These are phyloP conservation scores for Psilocybe azurescens DNA, from an alignment of 768 basidiomycete genomes.

Conservation along the genomic window DNA sequence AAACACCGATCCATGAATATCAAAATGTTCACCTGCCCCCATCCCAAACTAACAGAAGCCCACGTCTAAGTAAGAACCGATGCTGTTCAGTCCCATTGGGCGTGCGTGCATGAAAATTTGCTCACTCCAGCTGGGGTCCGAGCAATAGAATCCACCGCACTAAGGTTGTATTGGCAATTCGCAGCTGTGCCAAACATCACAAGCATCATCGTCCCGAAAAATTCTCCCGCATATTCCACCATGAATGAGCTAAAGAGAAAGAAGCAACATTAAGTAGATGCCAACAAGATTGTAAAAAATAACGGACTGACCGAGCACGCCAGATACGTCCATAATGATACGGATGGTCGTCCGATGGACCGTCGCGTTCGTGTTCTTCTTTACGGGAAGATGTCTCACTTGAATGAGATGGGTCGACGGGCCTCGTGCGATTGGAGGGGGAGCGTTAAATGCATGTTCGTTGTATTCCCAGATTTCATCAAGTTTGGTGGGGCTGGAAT, in stretches of 20 bases:
- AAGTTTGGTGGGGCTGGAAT: not conserved
- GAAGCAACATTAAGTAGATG: not conserved
- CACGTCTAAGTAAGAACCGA: not conserved
- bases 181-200: slow-evolving; percentile 58
- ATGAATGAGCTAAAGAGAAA: not conserved
- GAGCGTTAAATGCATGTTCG: not conserved
- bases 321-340: slow-evolving; percentile 4
- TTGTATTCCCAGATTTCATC: not conserved
- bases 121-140: slow-evolving; percentile 3
- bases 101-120: not conserved
- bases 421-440: not conserved
- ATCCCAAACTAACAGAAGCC: slow-evolving; percentile 11
- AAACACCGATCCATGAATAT: not conserved
- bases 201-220: slow-evolving; percentile 57
- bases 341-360: not conserved
- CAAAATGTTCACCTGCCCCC: slow-evolving; percentile 4
- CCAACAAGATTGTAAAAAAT: not conserved
- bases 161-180: slow-evolving; percentile 56
- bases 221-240: slow-evolving; percentile 46
- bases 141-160: slow-evolving; percentile 41
- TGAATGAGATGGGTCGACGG: not conserved
- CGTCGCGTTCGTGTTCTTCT: not conserved
- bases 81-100: not conserved
- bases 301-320: slow-evolving; percentile 1
- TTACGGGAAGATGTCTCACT: not conserved